phyloP scores from a whole-genome alignment of 2,329 filamentous ascomycete species.

The Penicillium freii region DNA sequence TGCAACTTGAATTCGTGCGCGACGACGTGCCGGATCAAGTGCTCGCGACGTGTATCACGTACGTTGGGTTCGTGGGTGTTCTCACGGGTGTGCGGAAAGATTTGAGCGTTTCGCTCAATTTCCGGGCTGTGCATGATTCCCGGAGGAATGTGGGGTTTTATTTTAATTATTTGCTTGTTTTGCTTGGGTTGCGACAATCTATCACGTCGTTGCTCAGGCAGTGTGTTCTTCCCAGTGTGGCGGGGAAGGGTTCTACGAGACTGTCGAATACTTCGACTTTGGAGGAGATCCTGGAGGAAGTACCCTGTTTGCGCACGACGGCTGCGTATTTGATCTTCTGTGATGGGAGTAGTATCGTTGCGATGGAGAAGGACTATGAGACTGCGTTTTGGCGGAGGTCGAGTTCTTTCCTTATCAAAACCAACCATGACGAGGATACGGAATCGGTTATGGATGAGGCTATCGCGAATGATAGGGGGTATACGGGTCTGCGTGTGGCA shows the following conservation, averaged over 20 bases:
- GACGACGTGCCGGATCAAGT: slow-evolving; percentile 33
- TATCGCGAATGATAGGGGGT: slow-evolving; percentile 19
- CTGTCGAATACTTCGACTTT: slow-evolving; percentile 13
- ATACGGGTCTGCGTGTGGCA: slow-evolving; percentile 18
- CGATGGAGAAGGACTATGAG: slow-evolving; percentile 57
- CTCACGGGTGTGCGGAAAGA: slow-evolving; percentile 49
- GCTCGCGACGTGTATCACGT: slow-evolving; percentile 49
- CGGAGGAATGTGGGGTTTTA: slow-evolving; percentile 45
- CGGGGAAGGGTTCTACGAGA: too few relatives aligned
- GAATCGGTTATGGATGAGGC: slow-evolving; percentile 17
- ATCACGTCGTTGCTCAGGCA: slow-evolving; percentile 53
- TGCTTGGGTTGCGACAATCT: slow-evolving; percentile 54
- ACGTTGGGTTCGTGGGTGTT: slow-evolving; percentile 52
- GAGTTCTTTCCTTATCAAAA: slow-evolving; percentile 54
- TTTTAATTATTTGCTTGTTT: slow-evolving; percentile 52
- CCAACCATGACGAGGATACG: slow-evolving; percentile 53
- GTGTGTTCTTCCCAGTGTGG: not conserved
- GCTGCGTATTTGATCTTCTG: slow-evolving; percentile 59
- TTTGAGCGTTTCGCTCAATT: slow-evolving; percentile 53
- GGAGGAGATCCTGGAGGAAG: slow-evolving; percentile 27
- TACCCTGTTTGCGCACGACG: slow-evolving; percentile 47
- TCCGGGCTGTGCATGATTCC: slow-evolving; percentile 50
- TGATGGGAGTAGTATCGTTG: slow-evolving; percentile 47
- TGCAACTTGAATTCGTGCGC: slow-evolving; percentile 52
- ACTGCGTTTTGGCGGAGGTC: slow-evolving; percentile 48